phyloP scores from a whole-genome alignment of 1,284 basidiomycete species.

The Marasmius sp. region DNA sequence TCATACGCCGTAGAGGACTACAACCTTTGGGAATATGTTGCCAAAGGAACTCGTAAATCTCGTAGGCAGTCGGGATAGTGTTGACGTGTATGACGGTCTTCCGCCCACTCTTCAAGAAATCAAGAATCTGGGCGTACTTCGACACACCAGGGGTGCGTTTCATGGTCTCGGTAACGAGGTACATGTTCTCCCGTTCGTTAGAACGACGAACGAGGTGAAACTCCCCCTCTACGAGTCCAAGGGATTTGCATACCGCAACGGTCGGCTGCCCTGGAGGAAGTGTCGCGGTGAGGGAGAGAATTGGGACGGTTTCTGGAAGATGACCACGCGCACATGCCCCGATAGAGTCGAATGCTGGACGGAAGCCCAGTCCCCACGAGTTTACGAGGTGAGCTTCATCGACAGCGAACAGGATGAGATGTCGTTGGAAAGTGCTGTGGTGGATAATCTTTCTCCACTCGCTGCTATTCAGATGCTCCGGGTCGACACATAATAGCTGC shows the following conservation, averaged over 20 bases:
- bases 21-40: neutral
- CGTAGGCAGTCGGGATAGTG: neutral
- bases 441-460: too few species aligned
- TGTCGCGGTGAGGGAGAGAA: constrained; percentile 8
- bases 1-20: neutral
- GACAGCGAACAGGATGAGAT: too few species aligned
- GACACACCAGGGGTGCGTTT: neutral
- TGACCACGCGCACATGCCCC: constrained; percentile 6
- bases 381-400: too few species aligned
- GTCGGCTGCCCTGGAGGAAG: constrained; percentile 1
- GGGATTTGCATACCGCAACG: neutral
- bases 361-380: too few species aligned
- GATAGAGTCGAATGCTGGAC: constrained; percentile 10
- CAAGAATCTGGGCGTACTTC: neutral
- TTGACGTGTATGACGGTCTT: constrained; percentile 5
- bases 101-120: neutral
- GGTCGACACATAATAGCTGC: too few species aligned
- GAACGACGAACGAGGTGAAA: constrained; percentile 1
- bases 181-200: constrained; percentile 4
- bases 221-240: neutral
- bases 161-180: neutral
- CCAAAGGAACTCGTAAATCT: constrained; percentile 2
- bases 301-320: constrained; percentile 3
- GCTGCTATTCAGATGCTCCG: too few species aligned
- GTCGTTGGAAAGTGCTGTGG: too few species aligned